Evolutionary conservation across 179 eudicot genomes (phyloP).

Genomic region (Spinacia oleracea): DNA sequence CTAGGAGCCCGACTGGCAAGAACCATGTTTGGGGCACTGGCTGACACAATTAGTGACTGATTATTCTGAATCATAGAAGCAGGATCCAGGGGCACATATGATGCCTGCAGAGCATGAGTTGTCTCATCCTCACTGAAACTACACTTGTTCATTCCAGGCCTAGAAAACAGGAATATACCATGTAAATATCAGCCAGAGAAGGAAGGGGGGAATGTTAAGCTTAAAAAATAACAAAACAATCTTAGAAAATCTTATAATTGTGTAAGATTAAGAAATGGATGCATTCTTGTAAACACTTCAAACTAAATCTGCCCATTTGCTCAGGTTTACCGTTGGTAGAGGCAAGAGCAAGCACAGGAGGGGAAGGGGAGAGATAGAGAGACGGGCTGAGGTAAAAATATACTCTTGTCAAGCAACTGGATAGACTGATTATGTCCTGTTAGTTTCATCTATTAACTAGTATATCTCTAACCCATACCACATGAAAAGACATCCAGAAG

Average conservation of each 20-base stretch:
- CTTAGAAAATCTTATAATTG: not conserved
- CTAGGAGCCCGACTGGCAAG: conserved; percentile 11
- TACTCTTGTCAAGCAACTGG: not conserved
- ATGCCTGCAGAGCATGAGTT: conserved; percentile 27
- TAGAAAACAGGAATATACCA: conserved; percentile 18
- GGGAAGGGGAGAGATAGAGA: not conserved
- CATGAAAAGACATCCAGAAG: not conserved
- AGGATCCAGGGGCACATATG: conserved; percentile 25
- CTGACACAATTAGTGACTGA: conserved; percentile 27
- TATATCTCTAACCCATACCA: not conserved
- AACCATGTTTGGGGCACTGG: conserved; percentile 16
- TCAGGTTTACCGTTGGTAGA: not conserved
- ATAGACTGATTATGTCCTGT: not conserved
- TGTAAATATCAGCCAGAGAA: conserved; percentile 9
- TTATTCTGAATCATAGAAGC: conserved; percentile 22
- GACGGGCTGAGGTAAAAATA: not conserved
- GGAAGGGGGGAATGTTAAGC: not conserved
- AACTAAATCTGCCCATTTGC: not conserved
- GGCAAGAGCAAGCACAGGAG: not conserved
- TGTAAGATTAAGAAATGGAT: no score
- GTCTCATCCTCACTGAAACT: conserved; percentile 44
- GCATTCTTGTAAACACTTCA: not conserved
- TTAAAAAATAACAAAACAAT: not conserved
- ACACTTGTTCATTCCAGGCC: conserved; percentile 57
- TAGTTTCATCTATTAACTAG: not conserved